Percentiles rank a stretch among this genome's conserved stretches.
These are phyloP conservation scores for Leishmania turanica DNA, from an alignment of 208 protist genomes.

Conservation along the genomic window DNA sequence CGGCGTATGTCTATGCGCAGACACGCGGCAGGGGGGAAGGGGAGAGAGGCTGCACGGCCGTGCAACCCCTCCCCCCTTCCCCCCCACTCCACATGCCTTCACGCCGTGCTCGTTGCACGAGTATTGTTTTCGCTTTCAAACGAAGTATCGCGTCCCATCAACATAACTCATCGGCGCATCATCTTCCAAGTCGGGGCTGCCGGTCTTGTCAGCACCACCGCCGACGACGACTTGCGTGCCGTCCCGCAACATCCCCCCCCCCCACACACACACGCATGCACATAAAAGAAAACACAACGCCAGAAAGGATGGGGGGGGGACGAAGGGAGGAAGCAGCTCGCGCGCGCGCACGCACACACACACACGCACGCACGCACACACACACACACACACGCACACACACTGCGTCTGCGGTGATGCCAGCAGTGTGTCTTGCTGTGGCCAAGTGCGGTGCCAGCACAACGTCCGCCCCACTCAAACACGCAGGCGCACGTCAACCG, in stretches of 20 bases:
- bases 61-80: background rate
- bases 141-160: background rate
- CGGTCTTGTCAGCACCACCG: background rate
- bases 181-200: no score
- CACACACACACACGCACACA: background rate
- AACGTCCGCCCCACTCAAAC: background rate
- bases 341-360: no score
- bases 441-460: no score
- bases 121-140: background rate
- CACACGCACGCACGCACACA: background rate
- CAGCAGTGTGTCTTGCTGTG: no score
- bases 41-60: background rate
- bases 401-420: no score
- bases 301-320: no score
- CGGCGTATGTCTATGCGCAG: background rate
- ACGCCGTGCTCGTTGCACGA: background rate
- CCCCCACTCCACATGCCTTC: background rate
- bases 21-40: background rate
- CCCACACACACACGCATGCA: no score
- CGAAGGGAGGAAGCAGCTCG: background rate
- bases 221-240: background rate
- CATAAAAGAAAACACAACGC: background rate
- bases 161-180: background rate
- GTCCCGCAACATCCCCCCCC: background rate
- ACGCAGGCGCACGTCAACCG: background rate